Conservation (phyloP, 179 eudicot species). For the Silene coronaria region DNA sequence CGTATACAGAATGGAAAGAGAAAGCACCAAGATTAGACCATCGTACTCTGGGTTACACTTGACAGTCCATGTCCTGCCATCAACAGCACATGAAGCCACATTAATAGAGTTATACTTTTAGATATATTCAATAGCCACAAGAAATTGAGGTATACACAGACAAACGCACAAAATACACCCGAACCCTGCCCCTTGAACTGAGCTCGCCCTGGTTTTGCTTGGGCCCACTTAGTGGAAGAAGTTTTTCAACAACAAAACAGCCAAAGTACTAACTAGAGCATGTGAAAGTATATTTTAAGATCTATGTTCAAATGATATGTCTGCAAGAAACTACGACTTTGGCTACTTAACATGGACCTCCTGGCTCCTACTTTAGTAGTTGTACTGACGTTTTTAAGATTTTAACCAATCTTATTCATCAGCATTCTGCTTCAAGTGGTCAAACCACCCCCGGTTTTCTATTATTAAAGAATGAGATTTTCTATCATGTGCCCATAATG, state of each 20-base stretch:
- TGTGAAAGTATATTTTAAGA: neutral
- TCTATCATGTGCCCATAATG: too few relatives aligned
- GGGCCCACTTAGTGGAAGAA: neutral
- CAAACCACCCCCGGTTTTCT: neutral
- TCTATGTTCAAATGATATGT: conserved; percentile 3
- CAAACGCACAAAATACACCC: neutral
- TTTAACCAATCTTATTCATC: neutral
- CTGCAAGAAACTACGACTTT: conserved; percentile 1
- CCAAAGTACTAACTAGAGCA: conserved; percentile 8
- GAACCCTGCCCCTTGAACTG: neutral
- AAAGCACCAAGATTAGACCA: conserved; percentile 68
- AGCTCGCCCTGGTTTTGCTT: neutral
- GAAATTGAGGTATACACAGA: conserved; percentile 2
- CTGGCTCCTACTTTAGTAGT: neutral
- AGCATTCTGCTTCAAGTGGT: neutral
- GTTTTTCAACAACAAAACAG: neutral
- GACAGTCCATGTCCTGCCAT: conserved; percentile 88
- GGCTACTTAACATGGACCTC: neutral
- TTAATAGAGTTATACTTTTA: conserved; percentile 7
- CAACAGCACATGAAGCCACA: conserved; percentile 26
- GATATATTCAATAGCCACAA: neutral
- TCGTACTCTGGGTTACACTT: conserved; percentile 81
- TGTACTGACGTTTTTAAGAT: neutral
- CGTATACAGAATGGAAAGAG: conserved; percentile 34
- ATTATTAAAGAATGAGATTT: neutral